These are phyloP conservation scores for Delitschia confertaspora DNA, from an alignment of 495 filamentous ascomycete species.

Conservation along the genomic window DNA sequence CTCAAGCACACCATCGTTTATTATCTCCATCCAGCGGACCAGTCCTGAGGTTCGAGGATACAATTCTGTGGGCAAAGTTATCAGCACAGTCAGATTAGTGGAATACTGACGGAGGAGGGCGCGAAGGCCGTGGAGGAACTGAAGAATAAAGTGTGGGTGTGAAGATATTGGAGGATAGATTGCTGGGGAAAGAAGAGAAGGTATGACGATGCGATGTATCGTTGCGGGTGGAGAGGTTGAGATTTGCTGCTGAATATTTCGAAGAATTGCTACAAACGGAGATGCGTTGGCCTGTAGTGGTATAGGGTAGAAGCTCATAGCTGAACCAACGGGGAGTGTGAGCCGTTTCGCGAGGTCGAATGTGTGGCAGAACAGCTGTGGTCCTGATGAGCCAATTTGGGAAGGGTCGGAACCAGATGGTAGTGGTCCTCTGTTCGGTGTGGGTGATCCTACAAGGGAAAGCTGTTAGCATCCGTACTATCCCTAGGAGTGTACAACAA, in stretches of 20 bases:
- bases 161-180: conserved; percentile 61
- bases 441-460: not conserved
- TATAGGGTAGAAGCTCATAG: conserved; percentile 51
- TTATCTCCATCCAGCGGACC: conserved; percentile 77
- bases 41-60: conserved; percentile 71
- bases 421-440: conserved; percentile 2
- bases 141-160: conserved; percentile 62
- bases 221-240: conserved; percentile 46
- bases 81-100: conserved; percentile 58
- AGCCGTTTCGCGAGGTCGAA: conserved; percentile 89
- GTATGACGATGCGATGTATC: conserved; percentile 78
- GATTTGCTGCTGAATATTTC: conserved; percentile 50
- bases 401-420: not conserved
- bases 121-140: conserved; percentile 73
- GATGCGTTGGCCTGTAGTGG: conserved; percentile 33
- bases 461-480: not conserved
- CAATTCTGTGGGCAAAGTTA: conserved; percentile 72
- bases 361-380: conserved; percentile 62
- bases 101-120: conserved; percentile 61
- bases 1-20: conserved; percentile 81
- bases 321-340: conserved; percentile 44
- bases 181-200: conserved; percentile 72
- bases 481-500: too few species aligned
- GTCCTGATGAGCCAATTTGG: conserved; percentile 3
- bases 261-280: conserved; percentile 57